Evolutionary conservation across 768 basidiomycete genomes (phyloP), one percentile per base, ranked within the genome.

Genomic region (Chiua virens): DNA sequence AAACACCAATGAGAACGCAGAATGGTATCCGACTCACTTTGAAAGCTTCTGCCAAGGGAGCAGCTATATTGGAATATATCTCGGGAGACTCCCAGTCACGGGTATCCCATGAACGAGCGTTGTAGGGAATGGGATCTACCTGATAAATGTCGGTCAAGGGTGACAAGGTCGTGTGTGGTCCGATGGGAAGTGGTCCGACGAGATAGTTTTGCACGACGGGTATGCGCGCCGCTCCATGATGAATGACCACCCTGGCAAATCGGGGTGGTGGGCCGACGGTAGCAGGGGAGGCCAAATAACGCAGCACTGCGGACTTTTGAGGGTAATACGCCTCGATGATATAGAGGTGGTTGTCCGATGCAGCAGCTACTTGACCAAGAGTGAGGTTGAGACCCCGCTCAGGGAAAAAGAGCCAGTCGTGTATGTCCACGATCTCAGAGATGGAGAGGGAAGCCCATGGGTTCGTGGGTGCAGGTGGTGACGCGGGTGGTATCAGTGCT

Each of bases 141-240:
- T 81, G 79, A 59, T 81, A 83, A 30, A 81, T 79, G 42, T 79
- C 77, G 15, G 65, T 76, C 50, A 80, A 64, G 17, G 65, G 66
- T n/a, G 67, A 60, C 42, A 84, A 65, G 3, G 37, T 60, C 6
- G 81, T 80, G 15, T 63, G 46, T 5, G 54, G 42, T 28, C 71
- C 62, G 18, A 81, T 58, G 5, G 83, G 82, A 9, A 85, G 68
- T 1, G 83, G 83, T 0, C 83, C 83, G 17, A 85, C 75, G 8
- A 83, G 66, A 57, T 83, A 82, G 56, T 83, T 80, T 49, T 66
- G 71, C 32, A 83, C 74, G n/a, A 66, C 58, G 10, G 80, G 79
- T 11, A 64, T 68, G 5, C 54, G 53, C 13, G 57, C 61, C 11
- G 71, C 71, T 22, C 79, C 81, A 60, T 80, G 75, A 53, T 80